Percentiles rank a stretch among this genome's conserved stretches.
phyloP scores from a whole-genome alignment of 192 early-diverging fungal species.

The Podila verticillata region DNA sequence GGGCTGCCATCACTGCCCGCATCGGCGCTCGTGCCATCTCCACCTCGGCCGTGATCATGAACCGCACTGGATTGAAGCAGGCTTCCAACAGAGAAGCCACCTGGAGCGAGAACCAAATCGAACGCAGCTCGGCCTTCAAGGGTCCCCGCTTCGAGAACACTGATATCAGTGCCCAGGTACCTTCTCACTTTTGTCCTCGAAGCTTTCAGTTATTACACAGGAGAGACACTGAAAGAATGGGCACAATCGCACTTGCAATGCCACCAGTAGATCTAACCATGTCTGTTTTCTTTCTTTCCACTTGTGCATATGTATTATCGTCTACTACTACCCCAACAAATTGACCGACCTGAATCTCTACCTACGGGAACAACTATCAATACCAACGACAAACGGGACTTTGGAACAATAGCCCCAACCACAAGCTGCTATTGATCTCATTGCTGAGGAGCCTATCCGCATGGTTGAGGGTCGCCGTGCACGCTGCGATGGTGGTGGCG shows the following conservation, averaged over 20 bases:
- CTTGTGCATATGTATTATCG: too few relatives aligned
- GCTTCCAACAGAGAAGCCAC: constrained; percentile 75
- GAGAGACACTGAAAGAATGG: not conserved
- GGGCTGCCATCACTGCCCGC: constrained; percentile 10
- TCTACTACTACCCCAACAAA: too few relatives aligned
- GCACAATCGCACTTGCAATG: not conserved
- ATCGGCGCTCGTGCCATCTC: constrained; percentile 26
- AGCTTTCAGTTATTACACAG: not conserved
- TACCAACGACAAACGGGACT: too few relatives aligned
- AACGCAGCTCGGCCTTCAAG: constrained; percentile 70
- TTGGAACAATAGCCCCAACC: constrained; percentile 78
- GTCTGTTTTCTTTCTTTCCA: too few relatives aligned
- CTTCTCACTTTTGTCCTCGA: not conserved
- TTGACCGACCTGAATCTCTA: too few relatives aligned
- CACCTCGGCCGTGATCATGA: constrained; percentile 26
- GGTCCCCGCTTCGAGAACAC: constrained; percentile 91
- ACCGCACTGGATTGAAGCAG: constrained; percentile 65
- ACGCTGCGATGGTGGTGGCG: constrained; percentile 92
- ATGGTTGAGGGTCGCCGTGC: constrained; percentile 78
- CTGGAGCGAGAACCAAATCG: constrained; percentile 84
- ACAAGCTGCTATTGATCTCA: constrained; percentile 90
- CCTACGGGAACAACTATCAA: too few relatives aligned
- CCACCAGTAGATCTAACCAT: too few relatives aligned
- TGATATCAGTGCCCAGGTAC: constrained; percentile 82
- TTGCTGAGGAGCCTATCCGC: constrained; percentile 87